Conservation (phyloP, 805 yeast genomes). For the Sugiyamaella mastotermitis region DNA sequence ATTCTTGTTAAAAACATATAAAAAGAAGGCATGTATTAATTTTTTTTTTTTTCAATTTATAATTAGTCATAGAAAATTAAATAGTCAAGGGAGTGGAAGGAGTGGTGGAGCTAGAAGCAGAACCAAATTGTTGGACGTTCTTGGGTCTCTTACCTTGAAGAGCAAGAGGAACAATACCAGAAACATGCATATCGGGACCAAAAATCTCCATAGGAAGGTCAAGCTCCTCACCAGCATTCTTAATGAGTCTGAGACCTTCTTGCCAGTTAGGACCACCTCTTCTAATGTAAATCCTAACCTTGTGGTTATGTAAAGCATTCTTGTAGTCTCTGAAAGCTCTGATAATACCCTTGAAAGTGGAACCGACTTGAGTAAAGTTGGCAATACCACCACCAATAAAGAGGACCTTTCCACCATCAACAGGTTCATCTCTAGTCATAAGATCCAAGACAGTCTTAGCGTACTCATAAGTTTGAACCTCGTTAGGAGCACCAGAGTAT, state of each 20-base stretch:
- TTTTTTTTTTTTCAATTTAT: background rate
- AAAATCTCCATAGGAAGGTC: conserved; percentile 41
- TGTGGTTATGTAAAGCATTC: conserved; percentile 32
- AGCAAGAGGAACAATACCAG: conserved; percentile 42
- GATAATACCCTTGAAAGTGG: conserved; percentile 44
- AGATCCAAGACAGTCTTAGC: conserved; percentile 42
- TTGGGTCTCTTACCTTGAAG: conserved; percentile 36
- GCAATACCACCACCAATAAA: conserved; percentile 45
- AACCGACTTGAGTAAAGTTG: conserved; percentile 43
- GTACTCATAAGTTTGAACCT: conserved; percentile 41
- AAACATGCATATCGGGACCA: conserved; percentile 47
- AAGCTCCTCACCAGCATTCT: conserved; percentile 39
- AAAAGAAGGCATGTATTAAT: background rate
- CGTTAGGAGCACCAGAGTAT: conserved; percentile 44
- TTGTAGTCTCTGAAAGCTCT: conserved; percentile 41
- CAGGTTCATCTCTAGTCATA: conserved; percentile 38
- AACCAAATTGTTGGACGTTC: conserved; percentile 36
- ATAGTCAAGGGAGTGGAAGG: conserved; percentile 25
- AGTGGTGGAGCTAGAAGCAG: conserved; percentile 24
- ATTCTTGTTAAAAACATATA: background rate
- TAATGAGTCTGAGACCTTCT: conserved; percentile 41
- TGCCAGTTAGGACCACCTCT: conserved; percentile 47
- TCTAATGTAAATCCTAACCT: conserved; percentile 38
- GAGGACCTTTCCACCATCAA: conserved; percentile 36
- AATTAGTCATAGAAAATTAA: conserved; percentile 7